Conservation (phyloP, 768 basidiomycete species). For the Piloderma croceum region DNA sequence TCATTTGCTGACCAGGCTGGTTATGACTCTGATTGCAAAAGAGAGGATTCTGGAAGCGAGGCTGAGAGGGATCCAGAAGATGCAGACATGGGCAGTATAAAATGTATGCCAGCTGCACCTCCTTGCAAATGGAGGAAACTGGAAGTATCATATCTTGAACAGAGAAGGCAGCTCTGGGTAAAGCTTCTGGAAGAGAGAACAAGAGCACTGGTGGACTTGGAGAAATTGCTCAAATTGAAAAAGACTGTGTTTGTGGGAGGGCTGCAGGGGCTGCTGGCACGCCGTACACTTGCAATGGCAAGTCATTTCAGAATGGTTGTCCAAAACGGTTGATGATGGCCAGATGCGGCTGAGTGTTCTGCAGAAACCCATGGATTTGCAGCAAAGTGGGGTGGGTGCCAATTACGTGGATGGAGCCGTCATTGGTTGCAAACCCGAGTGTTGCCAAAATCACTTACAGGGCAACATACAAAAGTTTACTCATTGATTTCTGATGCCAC, state of each 20-base stretch:
- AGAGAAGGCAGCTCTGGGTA: no score
- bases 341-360: conserved; percentile 17
- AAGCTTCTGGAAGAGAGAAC: neutral
- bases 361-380: conserved; percentile 11
- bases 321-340: conserved; percentile 9
- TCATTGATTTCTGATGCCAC: conserved; percentile 12
- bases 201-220: neutral
- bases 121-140: neutral
- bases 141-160: neutral
- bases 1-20: no score
- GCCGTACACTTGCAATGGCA: conserved; percentile 17
- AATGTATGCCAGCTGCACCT: no score
- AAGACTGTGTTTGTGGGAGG: conserved; percentile 10
- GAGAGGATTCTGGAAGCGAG: no score
- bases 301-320: conserved; percentile 10
- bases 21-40: no score
- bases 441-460: conserved; percentile 11
- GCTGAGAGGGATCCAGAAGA: no score
- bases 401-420: conserved; percentile 10
- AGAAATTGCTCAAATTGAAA: conserved; percentile 14
- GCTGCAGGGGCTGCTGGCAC: conserved; percentile 17
- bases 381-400: conserved; percentile 9
- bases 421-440: conserved; percentile 7
- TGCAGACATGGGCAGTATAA: no score
- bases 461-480: conserved; percentile 10